A percentile compares a stretch with the other conserved stretches of the same genome.
Evolutionary conservation across 129 eudicot genomes (phyloP).

Genomic region (Ambrosia trifida): DNA sequence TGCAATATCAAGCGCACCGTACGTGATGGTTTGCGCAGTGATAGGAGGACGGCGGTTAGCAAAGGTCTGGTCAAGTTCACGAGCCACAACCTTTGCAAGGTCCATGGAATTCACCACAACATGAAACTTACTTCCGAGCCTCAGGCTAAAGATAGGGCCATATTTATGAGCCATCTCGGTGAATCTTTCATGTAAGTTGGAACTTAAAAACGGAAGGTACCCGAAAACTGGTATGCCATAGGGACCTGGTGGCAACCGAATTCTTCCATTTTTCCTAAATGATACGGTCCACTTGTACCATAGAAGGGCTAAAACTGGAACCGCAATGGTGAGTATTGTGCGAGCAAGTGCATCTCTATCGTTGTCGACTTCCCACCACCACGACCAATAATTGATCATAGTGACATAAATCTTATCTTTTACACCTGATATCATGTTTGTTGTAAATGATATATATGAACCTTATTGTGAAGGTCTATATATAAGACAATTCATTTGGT

Average conservation of each 20-base stretch:
- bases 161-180: constrained; percentile 29
- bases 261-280: not conserved
- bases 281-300: constrained; percentile 1
- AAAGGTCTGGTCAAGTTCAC: constrained; percentile 36
- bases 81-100: constrained; percentile 27
- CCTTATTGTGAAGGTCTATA: not conserved
- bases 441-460: not conserved
- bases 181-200: constrained; percentile 35
- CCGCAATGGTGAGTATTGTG: constrained; percentile 19
- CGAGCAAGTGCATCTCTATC: constrained; percentile 25
- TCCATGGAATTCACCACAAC: constrained; percentile 36
- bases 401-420: not conserved
- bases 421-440: not conserved
- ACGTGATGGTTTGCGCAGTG: constrained; percentile 15
- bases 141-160: constrained; percentile 37
- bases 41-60: constrained; percentile 32
- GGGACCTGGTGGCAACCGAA: constrained; percentile 27
- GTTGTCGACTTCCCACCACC: constrained; percentile 40
- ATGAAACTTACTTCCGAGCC: constrained; percentile 37
- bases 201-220: constrained; percentile 30
- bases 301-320: not conserved
- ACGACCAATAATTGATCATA: constrained; percentile 28
- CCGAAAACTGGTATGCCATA: constrained; percentile 39
- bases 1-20: not conserved
- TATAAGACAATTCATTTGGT: not conserved